Conservation (phyloP, 495 filamentous ascomycete species). For the Aspergillus sparsus region DNA sequence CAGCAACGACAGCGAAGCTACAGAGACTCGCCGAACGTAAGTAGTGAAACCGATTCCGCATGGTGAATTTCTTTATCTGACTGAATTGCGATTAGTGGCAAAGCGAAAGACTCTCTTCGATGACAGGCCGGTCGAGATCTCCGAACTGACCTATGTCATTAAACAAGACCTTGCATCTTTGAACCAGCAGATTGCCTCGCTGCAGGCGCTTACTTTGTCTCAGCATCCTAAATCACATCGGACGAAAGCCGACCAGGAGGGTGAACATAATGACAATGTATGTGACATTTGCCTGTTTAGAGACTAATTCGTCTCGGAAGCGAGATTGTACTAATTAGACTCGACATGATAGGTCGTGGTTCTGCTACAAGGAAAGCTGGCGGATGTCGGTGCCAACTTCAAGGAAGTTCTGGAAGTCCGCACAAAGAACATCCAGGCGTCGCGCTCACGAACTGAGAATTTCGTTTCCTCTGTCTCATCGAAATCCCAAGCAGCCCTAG, state of each 20-base stretch:
- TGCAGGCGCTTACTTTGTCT: slow-evolving; percentile 70
- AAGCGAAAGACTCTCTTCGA: slow-evolving; percentile 97
- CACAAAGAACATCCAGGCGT: slow-evolving; percentile 98
- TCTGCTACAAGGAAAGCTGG: slow-evolving; percentile 88
- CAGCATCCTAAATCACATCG: slow-evolving; percentile 68
- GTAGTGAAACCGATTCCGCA: slow-evolving; percentile 24
- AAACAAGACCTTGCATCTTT: slow-evolving; percentile 93
- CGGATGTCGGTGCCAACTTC: slow-evolving; percentile 92
- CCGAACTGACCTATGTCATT: slow-evolving; percentile 92
- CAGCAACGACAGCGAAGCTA: slow-evolving; percentile 89
- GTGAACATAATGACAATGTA: slow-evolving; percentile 95
- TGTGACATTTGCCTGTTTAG: slow-evolving; percentile 18
- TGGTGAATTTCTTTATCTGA: not conserved
- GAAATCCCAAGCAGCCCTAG: slow-evolving; percentile 67
- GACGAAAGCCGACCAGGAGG: slow-evolving; percentile 71
- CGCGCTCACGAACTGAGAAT: slow-evolving; percentile 86
- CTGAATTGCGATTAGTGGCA: slow-evolving; percentile 58
- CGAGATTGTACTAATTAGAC: slow-evolving; percentile 22
- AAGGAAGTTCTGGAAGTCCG: slow-evolving; percentile 96
- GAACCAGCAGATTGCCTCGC: slow-evolving; percentile 78
- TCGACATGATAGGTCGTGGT: slow-evolving; percentile 63
- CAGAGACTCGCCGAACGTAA: slow-evolving; percentile 84
- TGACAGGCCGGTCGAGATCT: slow-evolving; percentile 93
- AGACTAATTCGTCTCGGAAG: not conserved
- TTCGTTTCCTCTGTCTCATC: slow-evolving; percentile 88